phyloP scores from a whole-genome alignment of 345 rosid species.

The Turnera subulata region DNA sequence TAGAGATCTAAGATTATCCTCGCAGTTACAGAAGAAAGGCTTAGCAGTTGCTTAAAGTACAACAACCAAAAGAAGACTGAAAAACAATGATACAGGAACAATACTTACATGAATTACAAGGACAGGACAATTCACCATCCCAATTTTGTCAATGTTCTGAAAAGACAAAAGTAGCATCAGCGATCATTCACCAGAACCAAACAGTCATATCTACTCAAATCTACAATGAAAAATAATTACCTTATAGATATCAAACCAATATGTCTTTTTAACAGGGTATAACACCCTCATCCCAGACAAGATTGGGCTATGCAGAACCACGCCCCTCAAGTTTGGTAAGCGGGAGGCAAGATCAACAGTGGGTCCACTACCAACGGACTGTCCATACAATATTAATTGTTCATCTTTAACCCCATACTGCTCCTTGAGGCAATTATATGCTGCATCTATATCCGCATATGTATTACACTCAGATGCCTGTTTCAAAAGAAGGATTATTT shows the following conservation, averaged over 20 bases:
- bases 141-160: slow-evolving; percentile 93
- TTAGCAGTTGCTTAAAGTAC: no score
- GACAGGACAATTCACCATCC: slow-evolving; percentile 68
- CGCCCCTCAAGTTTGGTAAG: slow-evolving; percentile 68
- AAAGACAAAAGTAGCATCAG: slow-evolving; percentile 13
- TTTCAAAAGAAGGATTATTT: slow-evolving; percentile 20
- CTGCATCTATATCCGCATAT: slow-evolving; percentile 86
- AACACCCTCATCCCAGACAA: slow-evolving; percentile 90
- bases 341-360: slow-evolving; percentile 93
- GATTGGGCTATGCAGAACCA: slow-evolving; percentile 84
- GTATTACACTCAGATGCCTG: slow-evolving; percentile 97
- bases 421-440: slow-evolving; percentile 79
- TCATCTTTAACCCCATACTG: slow-evolving; percentile 85
- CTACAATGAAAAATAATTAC: slow-evolving; percentile 30
- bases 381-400: slow-evolving; percentile 83
- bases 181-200: slow-evolving; percentile 4
- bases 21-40: no score
- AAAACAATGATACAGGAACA: slow-evolving; percentile 1
- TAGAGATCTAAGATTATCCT: no score
- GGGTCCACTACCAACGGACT: slow-evolving; percentile 98
- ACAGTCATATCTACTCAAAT: slow-evolving; percentile 6
- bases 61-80: not conserved
- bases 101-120: slow-evolving; percentile 83
- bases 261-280: slow-evolving; percentile 86
- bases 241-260: slow-evolving; percentile 97